Percentiles rank a stretch among this genome's conserved stretches.
These are phyloP conservation scores for Calocera viscosa DNA, from an alignment of 768 basidiomycete genomes.

Conservation along the genomic window DNA sequence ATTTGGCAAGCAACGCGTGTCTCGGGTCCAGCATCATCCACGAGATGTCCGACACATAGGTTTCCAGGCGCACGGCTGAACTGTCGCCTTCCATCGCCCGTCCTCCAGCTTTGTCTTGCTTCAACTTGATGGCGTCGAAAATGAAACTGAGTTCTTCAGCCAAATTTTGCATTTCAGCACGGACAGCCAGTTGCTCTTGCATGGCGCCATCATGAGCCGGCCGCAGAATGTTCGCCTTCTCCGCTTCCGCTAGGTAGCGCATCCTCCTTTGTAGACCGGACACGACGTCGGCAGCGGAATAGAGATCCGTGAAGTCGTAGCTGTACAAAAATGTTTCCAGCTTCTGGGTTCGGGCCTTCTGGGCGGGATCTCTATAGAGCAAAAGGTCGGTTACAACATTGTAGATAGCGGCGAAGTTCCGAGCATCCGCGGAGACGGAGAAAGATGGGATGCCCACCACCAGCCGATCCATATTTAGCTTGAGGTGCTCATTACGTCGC, in stretches of 20 bases:
- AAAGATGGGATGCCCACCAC: constrained; percentile 73
- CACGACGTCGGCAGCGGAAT: constrained; percentile 57
- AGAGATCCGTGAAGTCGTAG: constrained; percentile 74
- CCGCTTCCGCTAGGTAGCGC: constrained; percentile 36
- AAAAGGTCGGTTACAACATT: constrained; percentile 76
- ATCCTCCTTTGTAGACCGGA: constrained; percentile 60
- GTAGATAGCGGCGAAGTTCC: constrained; percentile 74
- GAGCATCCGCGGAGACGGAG: constrained; percentile 70
- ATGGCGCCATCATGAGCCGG: constrained; percentile 29
- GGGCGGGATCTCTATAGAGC: constrained; percentile 78
- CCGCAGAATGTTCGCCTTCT: constrained; percentile 27
- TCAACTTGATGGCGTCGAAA: constrained; percentile 75
- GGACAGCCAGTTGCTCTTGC: constrained; percentile 37
- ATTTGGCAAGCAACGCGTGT: constrained; percentile 64
- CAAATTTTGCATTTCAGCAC: constrained; percentile 58
- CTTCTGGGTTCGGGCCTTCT: constrained; percentile 62
- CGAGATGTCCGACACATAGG: constrained; percentile 73
- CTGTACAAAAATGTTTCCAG: constrained; percentile 73
- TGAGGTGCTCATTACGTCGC: constrained; percentile 38
- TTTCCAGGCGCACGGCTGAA: constrained; percentile 66
- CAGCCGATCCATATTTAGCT: constrained; percentile 63
- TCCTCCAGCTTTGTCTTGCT: constrained; percentile 56
- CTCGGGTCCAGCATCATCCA: constrained; percentile 80
- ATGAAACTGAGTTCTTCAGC: constrained; percentile 70
- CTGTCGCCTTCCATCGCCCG: constrained; percentile 52